These are phyloP conservation scores for Euphorbia peplus DNA, from an alignment of 345 rosid genomes.

Conservation along the genomic window DNA sequence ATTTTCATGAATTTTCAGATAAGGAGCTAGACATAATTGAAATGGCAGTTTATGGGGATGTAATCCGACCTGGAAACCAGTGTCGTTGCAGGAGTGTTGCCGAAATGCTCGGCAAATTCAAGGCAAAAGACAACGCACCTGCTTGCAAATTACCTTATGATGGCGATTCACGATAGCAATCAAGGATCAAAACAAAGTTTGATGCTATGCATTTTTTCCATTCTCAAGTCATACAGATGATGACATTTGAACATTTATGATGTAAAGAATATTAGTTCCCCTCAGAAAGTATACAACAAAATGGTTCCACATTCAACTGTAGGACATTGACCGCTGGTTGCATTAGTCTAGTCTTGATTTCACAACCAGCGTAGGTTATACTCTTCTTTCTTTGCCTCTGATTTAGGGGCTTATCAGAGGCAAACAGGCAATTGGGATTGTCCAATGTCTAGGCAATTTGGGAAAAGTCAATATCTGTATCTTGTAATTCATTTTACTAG, in stretches of 20 bases:
- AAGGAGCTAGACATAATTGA: slow-evolving; percentile 90
- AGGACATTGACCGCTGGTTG: no score
- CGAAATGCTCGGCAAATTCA: slow-evolving; percentile 68
- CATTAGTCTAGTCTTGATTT: background rate
- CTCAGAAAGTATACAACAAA: no score
- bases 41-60: slow-evolving; percentile 97
- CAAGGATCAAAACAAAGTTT: background rate
- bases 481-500: no score
- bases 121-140: slow-evolving; percentile 64
- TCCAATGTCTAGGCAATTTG: background rate
- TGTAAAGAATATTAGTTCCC: background rate
- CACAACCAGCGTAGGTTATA: background rate
- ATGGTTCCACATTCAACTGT: no score
- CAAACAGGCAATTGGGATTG: background rate
- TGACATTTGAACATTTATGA: background rate
- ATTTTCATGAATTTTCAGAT: slow-evolving; percentile 39
- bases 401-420: background rate
- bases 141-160: slow-evolving; percentile 70
- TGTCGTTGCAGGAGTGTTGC: slow-evolving; percentile 91
- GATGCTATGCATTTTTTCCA: background rate
- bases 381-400: slow-evolving; percentile 1
- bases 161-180: slow-evolving; percentile 25
- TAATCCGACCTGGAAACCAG: slow-evolving; percentile 79
- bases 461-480: background rate
- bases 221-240: background rate